A percentile compares a stretch with the other conserved stretches of the same genome.
Evolutionary conservation across 768 basidiomycete species (phyloP).

Genomic region (Tricholoma furcatifolium): DNA sequence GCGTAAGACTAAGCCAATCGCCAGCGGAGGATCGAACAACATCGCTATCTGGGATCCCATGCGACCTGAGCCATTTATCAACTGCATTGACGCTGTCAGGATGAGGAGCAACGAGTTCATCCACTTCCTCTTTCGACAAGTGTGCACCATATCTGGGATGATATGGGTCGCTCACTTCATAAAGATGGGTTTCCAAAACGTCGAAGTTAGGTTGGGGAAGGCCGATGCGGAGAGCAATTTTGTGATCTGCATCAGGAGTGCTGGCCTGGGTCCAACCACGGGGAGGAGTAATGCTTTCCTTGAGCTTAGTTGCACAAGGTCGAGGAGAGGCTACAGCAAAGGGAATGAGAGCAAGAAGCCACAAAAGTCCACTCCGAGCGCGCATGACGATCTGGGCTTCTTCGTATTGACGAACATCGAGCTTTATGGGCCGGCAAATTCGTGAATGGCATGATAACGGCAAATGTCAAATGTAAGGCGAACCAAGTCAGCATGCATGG

Average conservation of each 20-base stretch:
- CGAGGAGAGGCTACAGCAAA: conserved; percentile 12
- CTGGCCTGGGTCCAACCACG: conserved; percentile 48
- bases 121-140: conserved; percentile 66
- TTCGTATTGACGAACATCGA: background rate
- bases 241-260: conserved; percentile 42
- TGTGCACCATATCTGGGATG: conserved; percentile 52
- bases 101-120: conserved; percentile 59
- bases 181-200: conserved; percentile 48
- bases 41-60: conserved; percentile 49
- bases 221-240: conserved; percentile 55
- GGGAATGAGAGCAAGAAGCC: conserved; percentile 8
- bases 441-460: too few species aligned
- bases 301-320: conserved; percentile 26
- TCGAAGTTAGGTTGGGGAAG: conserved; percentile 51
- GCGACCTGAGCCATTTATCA: conserved; percentile 56
- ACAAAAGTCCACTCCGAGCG: conserved; percentile 3
- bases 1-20: conserved; percentile 66
- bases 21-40: conserved; percentile 53
- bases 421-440: background rate
- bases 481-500: too few species aligned
- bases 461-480: too few species aligned
- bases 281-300: conserved; percentile 37
- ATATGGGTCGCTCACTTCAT: conserved; percentile 54
- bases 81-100: conserved; percentile 52
- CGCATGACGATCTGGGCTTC: conserved; percentile 7